Base-by-base conservation (phyloP, 2,329 filamentous ascomycete genomes). In the Whalleya microplaca region DNA sequence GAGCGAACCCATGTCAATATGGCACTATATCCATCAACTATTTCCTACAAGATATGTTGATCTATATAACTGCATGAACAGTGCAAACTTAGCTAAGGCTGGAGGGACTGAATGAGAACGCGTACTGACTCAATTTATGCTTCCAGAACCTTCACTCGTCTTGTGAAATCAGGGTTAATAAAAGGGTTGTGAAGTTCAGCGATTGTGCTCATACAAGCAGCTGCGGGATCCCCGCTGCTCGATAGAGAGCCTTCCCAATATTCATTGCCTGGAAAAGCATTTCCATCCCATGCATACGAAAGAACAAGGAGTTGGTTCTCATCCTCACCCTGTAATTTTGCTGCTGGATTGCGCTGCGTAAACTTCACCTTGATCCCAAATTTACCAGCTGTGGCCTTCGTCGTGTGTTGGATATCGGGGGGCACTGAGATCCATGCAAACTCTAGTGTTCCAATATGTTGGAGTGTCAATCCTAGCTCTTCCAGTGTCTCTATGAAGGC, bases 181-280 rank as follows among this genome's bases (percentile, higher is more conserved):
- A 68, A 21, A 2, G 70, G 67, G 37, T 73, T 73, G 44, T 73
- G 71, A 41, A 73, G 61, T 49, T 73, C 67, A 18, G 64, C 47
- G 37, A 73, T 71, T 6, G 66, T 72, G 41, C 67, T 70, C 70
- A 73, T 72, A 32, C 66, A 69, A 2, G 71, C 71, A 4, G 71
- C 69, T 1, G 71, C 71, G 6, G 71, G 70, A 46, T 72, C 71
- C 2, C 71, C 71, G 21, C 68, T 65, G 2, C 50, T 68, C 0
- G 19, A 0, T 2, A 71, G 58, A 2, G 2, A 21, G 0, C 62
- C 65, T 1, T 32, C 10, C 71, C 71, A 73, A 42, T 70, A 73
- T 45, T 72, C 71, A 48, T 73, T 73, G 0, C 71, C 71, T 0
- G 71, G 71, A 43, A 69, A 72, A 0, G 68, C 40, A 19, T 73